phyloP scores from a whole-genome alignment of 495 filamentous ascomycete genomes.

The Trichoderma parareesei region DNA sequence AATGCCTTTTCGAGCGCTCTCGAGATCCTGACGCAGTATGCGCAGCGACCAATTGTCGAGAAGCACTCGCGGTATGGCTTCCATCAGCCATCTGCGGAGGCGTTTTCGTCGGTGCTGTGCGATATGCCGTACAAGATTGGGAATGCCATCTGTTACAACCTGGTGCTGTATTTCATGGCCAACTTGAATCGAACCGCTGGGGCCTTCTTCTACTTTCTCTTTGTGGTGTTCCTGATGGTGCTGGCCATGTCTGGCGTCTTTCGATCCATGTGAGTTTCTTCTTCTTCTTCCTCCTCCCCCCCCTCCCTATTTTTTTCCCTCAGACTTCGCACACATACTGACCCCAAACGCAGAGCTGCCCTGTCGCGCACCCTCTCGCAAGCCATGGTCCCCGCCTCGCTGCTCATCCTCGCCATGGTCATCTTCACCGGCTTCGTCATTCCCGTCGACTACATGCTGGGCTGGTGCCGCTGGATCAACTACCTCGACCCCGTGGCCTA shows the following conservation, averaged over 20 bases:
- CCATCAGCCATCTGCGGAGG: conserved; percentile 87
- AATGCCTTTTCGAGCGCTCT: conserved; percentile 51
- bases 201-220: conserved; percentile 71
- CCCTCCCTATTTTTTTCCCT: neutral
- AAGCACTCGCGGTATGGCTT: conserved; percentile 84
- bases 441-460: conserved; percentile 59
- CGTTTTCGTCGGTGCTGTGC: conserved; percentile 71
- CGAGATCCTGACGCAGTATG: conserved; percentile 69
- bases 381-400: conserved; percentile 9
- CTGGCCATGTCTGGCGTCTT: conserved; percentile 75
- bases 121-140: conserved; percentile 66
- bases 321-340: neutral
- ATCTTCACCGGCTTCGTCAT: conserved; percentile 77
- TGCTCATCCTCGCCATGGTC: conserved; percentile 65
- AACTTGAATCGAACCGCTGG: conserved; percentile 66
- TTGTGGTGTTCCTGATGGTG: conserved; percentile 59
- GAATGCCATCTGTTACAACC: conserved; percentile 48
- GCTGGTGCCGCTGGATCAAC: conserved; percentile 70
- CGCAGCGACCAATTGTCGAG: conserved; percentile 85
- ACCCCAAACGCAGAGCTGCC: neutral
- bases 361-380: conserved; percentile 5
- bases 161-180: conserved; percentile 80
- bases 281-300: too few relatives aligned
- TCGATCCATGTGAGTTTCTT: conserved; percentile 51
- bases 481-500: conserved; percentile 73